These are phyloP conservation scores for Colletotrichum liaoningense DNA, from an alignment of 2,329 filamentous ascomycete species.

Conservation along the genomic window DNA sequence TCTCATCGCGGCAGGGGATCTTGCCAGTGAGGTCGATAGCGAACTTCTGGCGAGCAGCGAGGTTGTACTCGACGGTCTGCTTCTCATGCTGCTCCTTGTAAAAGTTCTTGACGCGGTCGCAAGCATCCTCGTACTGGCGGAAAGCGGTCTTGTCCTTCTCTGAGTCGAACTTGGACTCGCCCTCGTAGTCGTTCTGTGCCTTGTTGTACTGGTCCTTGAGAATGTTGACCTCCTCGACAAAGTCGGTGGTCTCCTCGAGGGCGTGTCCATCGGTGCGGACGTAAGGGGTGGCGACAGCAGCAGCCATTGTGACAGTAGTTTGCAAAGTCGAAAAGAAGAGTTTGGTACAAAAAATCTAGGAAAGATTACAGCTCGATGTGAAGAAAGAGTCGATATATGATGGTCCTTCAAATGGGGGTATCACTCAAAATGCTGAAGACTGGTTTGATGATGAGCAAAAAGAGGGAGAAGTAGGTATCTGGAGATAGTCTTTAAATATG, in stretches of 20 bases:
- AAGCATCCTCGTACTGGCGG: constrained; percentile 85
- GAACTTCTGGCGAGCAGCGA: constrained; percentile 74
- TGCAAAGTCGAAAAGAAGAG: not conserved
- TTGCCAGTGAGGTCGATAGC: constrained; percentile 65
- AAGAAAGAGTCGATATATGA: not conserved
- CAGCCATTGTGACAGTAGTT: constrained; percentile 27
- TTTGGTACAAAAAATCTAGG: not conserved
- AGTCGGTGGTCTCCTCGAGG: constrained; percentile 58
- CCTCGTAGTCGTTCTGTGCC: constrained; percentile 42
- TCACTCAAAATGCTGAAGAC: not conserved
- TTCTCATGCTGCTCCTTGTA: constrained; percentile 79
- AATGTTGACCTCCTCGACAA: constrained; percentile 67
- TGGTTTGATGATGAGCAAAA: not conserved
- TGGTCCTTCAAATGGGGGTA: not conserved
- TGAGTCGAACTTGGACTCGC: constrained; percentile 75
- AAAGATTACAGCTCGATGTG: not conserved
- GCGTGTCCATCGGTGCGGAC: constrained; percentile 39
- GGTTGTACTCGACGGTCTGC: constrained; percentile 87
- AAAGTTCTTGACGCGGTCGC: constrained; percentile 87
- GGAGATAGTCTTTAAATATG: constrained; percentile 31
- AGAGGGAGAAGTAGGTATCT: not conserved
- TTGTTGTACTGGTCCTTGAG: constrained; percentile 52
- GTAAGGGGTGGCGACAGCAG: constrained; percentile 23
- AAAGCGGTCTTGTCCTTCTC: constrained; percentile 84
- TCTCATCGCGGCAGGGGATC: constrained; percentile 72